phyloP scores from a whole-genome alignment of 345 rosid genomes.

The Eucalyptus rudis region DNA sequence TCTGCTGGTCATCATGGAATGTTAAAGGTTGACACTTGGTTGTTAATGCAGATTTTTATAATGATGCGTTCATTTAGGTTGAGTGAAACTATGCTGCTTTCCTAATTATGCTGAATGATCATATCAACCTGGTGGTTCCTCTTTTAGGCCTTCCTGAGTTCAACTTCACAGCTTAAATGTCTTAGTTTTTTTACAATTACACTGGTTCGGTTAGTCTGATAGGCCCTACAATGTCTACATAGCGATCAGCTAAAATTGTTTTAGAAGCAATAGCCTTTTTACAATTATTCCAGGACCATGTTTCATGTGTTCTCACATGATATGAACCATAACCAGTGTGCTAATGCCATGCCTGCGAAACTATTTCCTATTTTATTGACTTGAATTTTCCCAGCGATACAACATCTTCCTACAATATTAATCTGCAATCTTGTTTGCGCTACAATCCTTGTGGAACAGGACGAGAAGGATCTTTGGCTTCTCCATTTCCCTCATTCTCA shows the following conservation, averaged over 20 bases:
- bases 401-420: neutral
- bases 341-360: neutral
- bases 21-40: neutral
- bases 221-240: neutral
- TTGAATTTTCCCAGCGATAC: neutral
- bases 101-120: neutral
- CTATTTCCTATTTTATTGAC: neutral
- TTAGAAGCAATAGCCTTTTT: neutral
- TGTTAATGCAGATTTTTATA: neutral
- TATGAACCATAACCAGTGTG: neutral
- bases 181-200: neutral
- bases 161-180: neutral
- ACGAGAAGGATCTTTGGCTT: slow-evolving; percentile 65
- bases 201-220: neutral
- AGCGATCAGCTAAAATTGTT: neutral
- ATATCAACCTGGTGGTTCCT: neutral
- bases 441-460: slow-evolving; percentile 28
- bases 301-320: neutral
- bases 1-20: neutral
- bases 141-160: neutral
- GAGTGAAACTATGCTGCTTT: neutral
- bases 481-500: slow-evolving; percentile 73
- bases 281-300: neutral
- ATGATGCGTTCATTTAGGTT: neutral
- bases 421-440: neutral